Conservation (phyloP, 345 rosid genomes). For the Salix viminalis region DNA sequence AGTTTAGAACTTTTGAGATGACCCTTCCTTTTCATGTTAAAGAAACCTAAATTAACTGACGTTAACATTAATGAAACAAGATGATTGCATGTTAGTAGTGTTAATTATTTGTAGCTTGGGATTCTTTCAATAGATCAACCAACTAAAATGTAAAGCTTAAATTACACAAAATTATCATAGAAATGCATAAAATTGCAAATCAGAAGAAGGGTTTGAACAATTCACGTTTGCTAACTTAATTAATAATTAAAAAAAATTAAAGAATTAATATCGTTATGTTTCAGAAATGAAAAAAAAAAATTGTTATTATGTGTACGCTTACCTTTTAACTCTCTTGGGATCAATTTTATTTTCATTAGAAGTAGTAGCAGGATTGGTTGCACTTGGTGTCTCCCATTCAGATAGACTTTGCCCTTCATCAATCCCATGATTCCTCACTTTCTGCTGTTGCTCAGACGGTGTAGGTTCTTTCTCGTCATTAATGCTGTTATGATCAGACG, state of each 20-base stretch:
- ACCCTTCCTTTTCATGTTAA: background rate
- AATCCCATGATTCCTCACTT: background rate
- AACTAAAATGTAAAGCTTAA: background rate
- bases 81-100: too few relatives aligned
- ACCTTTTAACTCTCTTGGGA: conserved; percentile 36
- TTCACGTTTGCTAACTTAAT: background rate
- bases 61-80: background rate
- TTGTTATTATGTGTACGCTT: background rate
- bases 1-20: background rate
- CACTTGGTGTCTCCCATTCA: conserved; percentile 12
- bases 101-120: background rate
- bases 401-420: conserved; percentile 26
- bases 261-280: background rate
- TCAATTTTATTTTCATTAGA: conserved; percentile 16
- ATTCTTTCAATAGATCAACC: background rate
- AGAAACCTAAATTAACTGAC: background rate
- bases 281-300: background rate
- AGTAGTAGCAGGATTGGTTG: background rate
- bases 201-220: background rate
- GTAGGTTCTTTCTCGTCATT: conserved; percentile 24
- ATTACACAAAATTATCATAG: background rate
- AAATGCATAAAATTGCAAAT: background rate
- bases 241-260: background rate
- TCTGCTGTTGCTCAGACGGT: conserved; percentile 7
- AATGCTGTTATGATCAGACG: conserved; percentile 30